phyloP scores from a whole-genome alignment of 176 grass and related monocot species.

The Echinochloa phyllopogon region DNA sequence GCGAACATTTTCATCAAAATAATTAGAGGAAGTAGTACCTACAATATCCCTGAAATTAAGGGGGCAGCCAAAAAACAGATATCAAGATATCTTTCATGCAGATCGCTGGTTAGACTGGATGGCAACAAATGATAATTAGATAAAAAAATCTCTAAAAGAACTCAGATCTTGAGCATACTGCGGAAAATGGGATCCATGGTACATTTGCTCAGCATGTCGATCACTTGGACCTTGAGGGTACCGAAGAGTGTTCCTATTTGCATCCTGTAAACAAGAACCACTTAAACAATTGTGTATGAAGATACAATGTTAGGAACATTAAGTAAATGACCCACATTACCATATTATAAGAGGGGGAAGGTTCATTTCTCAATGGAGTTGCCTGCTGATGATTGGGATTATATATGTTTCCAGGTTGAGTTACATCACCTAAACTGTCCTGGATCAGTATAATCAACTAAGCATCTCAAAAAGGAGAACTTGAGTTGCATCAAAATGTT shows the following conservation, averaged over 20 bases:
- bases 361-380: slow-evolving; percentile 44
- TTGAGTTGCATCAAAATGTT: slow-evolving; percentile 1
- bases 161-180: slow-evolving; percentile 39
- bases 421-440: slow-evolving; percentile 55
- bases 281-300: slow-evolving; percentile 17
- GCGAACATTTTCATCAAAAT: slow-evolving; percentile 62
- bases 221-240: slow-evolving; percentile 52
- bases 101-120: slow-evolving; percentile 14
- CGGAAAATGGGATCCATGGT: slow-evolving; percentile 39
- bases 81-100: slow-evolving; percentile 36
- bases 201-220: slow-evolving; percentile 41
- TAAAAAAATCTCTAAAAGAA: slow-evolving; percentile 22
- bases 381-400: slow-evolving; percentile 50
- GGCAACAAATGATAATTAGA: background rate
- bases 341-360: slow-evolving; percentile 52
- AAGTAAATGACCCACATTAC: slow-evolving; percentile 24
- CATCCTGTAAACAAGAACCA: slow-evolving; percentile 44
- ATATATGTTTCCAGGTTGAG: slow-evolving; percentile 50
- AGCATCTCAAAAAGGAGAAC: slow-evolving; percentile 33
- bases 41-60: slow-evolving; percentile 63
- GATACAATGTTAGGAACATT: background rate
- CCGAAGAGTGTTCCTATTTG: slow-evolving; percentile 40
- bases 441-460: slow-evolving; percentile 59
- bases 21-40: slow-evolving; percentile 50
- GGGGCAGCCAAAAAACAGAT: slow-evolving; percentile 16